Evolutionary conservation across 768 basidiomycete genomes (phyloP), one percentile per base, ranked within the genome.

Genomic region (Rhodotorula babjevae): DNA sequence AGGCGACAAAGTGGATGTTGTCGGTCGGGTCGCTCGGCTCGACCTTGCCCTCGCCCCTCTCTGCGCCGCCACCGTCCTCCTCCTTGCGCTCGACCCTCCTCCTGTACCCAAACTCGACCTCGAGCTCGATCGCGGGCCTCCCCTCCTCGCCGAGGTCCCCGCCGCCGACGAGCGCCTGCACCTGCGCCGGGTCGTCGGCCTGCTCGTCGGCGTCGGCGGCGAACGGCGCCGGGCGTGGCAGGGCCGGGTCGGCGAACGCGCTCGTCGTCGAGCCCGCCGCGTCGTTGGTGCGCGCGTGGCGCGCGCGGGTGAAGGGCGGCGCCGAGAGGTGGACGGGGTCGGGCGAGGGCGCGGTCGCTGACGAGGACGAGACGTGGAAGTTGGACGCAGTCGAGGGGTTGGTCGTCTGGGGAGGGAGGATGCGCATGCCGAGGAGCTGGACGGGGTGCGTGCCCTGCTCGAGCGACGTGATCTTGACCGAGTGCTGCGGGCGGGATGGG

Each of bases 31-130:
- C 65, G 18, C 27, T 31, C 47, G 65, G 47, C 15, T 18, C 31
- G 27, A 66, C 16, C 46, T 29, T n/a, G n/a, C 40, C 52, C 46
- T 58, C 40, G 10, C 31, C 53, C 52, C 19, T 31, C 57, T 47
- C 57, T 7, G 31, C 36, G 53, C 6, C 27, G 19, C 14, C 25
- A 0, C 27, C 31, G 46, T 18, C 31, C 42, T 42, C 49, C 0
- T 15, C 29, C 21, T 33, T 46, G 44, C 40, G 16, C 61, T 47
- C 21, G 21, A 42, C n/a, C 42, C 42, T 40, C 14, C 68, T 6
- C 7, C 61, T 15, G 40, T 69, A 69, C 52, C 44, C 68, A 21
- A 69, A 63, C 46, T 63, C 62, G n/a, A 50, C 47, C 56, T 69
- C 68, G 6, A 69, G 19, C 46, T 69, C 61, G 56, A 69, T 56